Conservation (phyloP, 371 early-diverging fungal genomes). For the Paraphysoderma sedebokerense region DNA sequence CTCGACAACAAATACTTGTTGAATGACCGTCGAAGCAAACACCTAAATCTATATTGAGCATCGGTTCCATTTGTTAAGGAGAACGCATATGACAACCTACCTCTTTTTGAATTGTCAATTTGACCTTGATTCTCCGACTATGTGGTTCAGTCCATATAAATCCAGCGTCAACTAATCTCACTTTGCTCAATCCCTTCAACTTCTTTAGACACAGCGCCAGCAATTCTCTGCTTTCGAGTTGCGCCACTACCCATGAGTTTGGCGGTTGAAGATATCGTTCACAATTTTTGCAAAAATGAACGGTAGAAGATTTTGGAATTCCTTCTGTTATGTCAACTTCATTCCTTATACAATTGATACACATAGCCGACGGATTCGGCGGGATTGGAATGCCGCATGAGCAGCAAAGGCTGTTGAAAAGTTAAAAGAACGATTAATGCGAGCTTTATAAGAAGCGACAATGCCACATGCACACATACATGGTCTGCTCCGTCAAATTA, state of each 20-base stretch:
- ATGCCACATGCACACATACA: too few species aligned
- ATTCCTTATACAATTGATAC: conserved; percentile 91
- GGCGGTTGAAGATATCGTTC: conserved; percentile 97
- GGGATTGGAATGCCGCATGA: conserved; percentile 92
- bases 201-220: conserved; percentile 88
- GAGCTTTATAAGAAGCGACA: too few species aligned
- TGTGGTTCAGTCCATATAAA: conserved; percentile 99
- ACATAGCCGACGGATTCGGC: conserved; percentile 96
- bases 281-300: conserved; percentile 93
- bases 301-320: conserved; percentile 85
- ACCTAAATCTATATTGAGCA: conserved; percentile 23
- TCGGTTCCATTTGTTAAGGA: conserved; percentile 5
- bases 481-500: too few species aligned
- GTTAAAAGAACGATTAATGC: too few species aligned
- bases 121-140: conserved; percentile 83
- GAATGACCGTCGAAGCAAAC: conserved; percentile 83
- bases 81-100: conserved; percentile 11
- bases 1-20: conserved; percentile 93
- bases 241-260: conserved; percentile 71
- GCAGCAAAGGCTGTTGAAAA: conserved; percentile 60
- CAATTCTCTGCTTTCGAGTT: conserved; percentile 86
- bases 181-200: conserved; percentile 74
- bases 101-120: conserved; percentile 96
- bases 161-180: conserved; percentile 90
- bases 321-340: conserved; percentile 94